A percentile compares a stretch with the other conserved stretches of the same genome.
These are phyloP conservation scores for Pseudophaeomoniella oleicola DNA, from an alignment of 2,329 filamentous ascomycete species.

Conservation along the genomic window DNA sequence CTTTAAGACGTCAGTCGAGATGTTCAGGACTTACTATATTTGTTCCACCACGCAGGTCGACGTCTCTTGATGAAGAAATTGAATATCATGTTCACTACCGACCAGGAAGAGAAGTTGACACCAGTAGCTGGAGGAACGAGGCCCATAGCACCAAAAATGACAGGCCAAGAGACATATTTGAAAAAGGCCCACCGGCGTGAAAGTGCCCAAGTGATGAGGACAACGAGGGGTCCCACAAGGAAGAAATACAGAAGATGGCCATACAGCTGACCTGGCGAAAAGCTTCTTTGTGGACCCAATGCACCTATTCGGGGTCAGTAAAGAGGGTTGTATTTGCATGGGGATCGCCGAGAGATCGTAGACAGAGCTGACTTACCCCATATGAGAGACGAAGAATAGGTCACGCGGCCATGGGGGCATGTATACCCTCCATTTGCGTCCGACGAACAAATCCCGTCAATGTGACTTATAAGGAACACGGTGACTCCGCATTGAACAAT, in stretches of 20 bases:
- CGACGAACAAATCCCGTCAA: slow-evolving; percentile 25
- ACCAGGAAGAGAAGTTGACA: slow-evolving; percentile 20
- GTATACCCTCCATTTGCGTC: slow-evolving; percentile 31
- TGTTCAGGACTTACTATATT: no score
- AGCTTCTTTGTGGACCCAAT: no score
- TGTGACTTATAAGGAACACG: slow-evolving; percentile 22
- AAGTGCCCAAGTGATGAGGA: slow-evolving; percentile 25
- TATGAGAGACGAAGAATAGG: slow-evolving; percentile 32
- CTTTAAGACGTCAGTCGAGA: no score
- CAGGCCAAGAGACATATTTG: slow-evolving; percentile 12
- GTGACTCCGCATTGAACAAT: slow-evolving; percentile 26
- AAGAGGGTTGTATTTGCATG: no score
- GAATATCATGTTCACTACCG: slow-evolving; percentile 21
- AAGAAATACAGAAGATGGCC: slow-evolving; percentile 36
- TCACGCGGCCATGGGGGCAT: slow-evolving; percentile 32
- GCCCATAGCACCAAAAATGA: slow-evolving; percentile 16
- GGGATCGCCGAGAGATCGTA: no score
- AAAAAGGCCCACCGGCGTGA: slow-evolving; percentile 21
- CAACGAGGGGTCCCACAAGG: slow-evolving; percentile 30
- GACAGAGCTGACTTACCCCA: no score
- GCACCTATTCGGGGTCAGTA: no score
- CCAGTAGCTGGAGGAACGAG: slow-evolving; percentile 13
- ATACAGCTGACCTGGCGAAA: slow-evolving; percentile 34
- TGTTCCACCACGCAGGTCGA: slow-evolving; percentile 22
- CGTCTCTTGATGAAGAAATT: slow-evolving; percentile 20